Evolutionary conservation across 805 yeast genomes (phyloP).

Genomic region (Dipodascus albidus): DNA sequence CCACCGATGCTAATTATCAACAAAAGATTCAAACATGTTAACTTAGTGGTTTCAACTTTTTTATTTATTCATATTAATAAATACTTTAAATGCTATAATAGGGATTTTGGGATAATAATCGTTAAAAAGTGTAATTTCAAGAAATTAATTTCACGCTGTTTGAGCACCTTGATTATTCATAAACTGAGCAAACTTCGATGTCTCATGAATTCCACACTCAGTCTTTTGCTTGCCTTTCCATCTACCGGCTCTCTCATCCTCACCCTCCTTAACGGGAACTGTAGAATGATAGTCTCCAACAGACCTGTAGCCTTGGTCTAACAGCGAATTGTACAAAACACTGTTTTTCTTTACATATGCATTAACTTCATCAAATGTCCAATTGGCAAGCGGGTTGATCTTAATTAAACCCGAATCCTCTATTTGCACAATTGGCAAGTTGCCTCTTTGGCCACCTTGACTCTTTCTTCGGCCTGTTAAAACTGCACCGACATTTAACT

Average conservation of each 20-base stretch:
- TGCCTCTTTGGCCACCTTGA: slow-evolving; percentile 77
- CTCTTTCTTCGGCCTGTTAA: slow-evolving; percentile 84
- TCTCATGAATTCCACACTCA: slow-evolving; percentile 90
- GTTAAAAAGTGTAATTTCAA: background rate
- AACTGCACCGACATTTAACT: slow-evolving; percentile 66
- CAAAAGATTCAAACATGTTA: too few species aligned
- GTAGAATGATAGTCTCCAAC: slow-evolving; percentile 96
- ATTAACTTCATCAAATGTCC: slow-evolving; percentile 69
- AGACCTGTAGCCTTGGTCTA: slow-evolving; percentile 81
- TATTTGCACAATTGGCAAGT: slow-evolving; percentile 63
- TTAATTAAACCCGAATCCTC: slow-evolving; percentile 67
- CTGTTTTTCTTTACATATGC: slow-evolving; percentile 52
- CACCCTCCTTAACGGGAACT: slow-evolving; percentile 77
- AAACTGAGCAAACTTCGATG: slow-evolving; percentile 61
- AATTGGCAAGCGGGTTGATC: slow-evolving; percentile 78
- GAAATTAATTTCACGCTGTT: background rate
- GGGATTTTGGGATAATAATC: background rate
- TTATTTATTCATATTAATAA: too few species aligned
- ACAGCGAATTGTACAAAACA: slow-evolving; percentile 77
- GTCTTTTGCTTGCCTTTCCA: slow-evolving; percentile 92
- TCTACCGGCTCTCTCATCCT: slow-evolving; percentile 93
- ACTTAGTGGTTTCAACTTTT: too few species aligned
- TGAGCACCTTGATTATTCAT: background rate
- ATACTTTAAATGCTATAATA: too few species aligned
- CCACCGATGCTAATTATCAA: too few species aligned